phyloP scores from a whole-genome alignment of 1,139 yeast species.

The Scheffersomyces cryptocercus region DNA sequence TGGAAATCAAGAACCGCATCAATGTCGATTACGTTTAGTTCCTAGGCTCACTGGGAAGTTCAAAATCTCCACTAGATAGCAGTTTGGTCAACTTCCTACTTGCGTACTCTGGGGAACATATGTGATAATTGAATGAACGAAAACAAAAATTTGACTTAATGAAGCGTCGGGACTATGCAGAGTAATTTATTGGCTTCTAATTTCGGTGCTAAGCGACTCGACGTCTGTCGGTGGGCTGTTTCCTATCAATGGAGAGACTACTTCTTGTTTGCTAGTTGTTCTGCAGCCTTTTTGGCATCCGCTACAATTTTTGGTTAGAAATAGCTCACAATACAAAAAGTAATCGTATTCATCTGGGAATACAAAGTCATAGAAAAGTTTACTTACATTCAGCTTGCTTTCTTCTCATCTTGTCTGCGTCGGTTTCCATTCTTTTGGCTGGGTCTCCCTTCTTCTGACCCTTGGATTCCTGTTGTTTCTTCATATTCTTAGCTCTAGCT shows the following conservation, averaged over 20 bases:
- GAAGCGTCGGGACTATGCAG: too few species aligned
- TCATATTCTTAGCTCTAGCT: constrained; percentile 84
- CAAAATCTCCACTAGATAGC: too few species aligned
- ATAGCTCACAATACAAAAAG: background rate
- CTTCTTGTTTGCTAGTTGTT: constrained; percentile 1
- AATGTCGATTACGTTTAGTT: too few species aligned
- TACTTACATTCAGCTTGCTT: constrained; percentile 81
- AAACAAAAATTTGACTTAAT: too few species aligned
- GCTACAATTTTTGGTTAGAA: constrained; percentile 34
- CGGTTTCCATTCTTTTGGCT: constrained; percentile 75
- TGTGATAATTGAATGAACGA: too few species aligned
- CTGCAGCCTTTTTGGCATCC: constrained; percentile 61
- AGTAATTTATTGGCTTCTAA: too few species aligned
- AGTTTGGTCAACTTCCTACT: too few species aligned
- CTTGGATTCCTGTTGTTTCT: constrained; percentile 70
- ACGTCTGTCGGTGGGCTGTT: too few species aligned
- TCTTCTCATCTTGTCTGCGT: constrained; percentile 84
- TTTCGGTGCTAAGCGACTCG: too few species aligned
- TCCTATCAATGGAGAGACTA: background rate
- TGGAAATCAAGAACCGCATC: too few species aligned
- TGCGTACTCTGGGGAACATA: too few species aligned
- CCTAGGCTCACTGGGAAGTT: too few species aligned
- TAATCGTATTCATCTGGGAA: constrained; percentile 1
- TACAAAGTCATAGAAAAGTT: background rate
- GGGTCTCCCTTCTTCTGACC: constrained; percentile 83